Evolutionary conservation across 2,329 filamentous ascomycete species (phyloP).

Genomic region (Diaporthe sp.): DNA sequence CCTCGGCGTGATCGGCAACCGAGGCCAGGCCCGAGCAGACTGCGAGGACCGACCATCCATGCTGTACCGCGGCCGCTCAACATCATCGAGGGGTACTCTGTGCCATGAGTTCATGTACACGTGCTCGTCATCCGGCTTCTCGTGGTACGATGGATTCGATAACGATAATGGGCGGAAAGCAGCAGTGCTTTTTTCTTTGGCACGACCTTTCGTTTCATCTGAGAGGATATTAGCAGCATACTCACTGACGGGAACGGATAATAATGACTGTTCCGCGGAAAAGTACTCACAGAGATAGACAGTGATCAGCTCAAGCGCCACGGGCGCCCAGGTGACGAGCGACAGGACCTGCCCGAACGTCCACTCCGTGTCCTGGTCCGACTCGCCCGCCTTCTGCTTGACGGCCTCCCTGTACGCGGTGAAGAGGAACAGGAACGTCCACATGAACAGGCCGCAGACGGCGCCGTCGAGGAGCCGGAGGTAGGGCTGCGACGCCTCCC

Average conservation of each 20-base stretch:
- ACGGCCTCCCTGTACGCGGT: constrained; percentile 46
- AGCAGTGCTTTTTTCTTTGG: constrained; percentile 4
- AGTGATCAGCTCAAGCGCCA: constrained; percentile 47
- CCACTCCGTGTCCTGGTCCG: constrained; percentile 48
- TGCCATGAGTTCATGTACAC: constrained; percentile 7
- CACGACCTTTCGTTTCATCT: constrained; percentile 23
- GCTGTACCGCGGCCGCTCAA: constrained; percentile 28
- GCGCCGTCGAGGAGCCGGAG: constrained; percentile 42
- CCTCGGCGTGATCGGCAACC: constrained; percentile 11
- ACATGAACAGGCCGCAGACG: constrained; percentile 46
- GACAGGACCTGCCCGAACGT: constrained; percentile 51
- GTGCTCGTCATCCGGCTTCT: constrained; percentile 22
- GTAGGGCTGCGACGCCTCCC: constrained; percentile 31
- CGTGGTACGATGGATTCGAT: neutral
- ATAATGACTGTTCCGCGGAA: neutral
- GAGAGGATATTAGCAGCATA: neutral
- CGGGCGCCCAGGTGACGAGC: constrained; percentile 49
- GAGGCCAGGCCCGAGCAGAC: constrained; percentile 1
- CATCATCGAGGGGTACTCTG: constrained; percentile 7
- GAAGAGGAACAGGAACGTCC: constrained; percentile 49
- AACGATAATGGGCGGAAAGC: constrained; percentile 7
- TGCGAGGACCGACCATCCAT: neutral
- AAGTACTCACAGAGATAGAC: constrained; percentile 47
- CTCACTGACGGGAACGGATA: too few species aligned
- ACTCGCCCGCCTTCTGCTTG: constrained; percentile 41